Percentiles rank a stretch among this genome's conserved stretches.
phyloP scores from a whole-genome alignment of 1,284 basidiomycete species.

The Leccinum subatratum region DNA sequence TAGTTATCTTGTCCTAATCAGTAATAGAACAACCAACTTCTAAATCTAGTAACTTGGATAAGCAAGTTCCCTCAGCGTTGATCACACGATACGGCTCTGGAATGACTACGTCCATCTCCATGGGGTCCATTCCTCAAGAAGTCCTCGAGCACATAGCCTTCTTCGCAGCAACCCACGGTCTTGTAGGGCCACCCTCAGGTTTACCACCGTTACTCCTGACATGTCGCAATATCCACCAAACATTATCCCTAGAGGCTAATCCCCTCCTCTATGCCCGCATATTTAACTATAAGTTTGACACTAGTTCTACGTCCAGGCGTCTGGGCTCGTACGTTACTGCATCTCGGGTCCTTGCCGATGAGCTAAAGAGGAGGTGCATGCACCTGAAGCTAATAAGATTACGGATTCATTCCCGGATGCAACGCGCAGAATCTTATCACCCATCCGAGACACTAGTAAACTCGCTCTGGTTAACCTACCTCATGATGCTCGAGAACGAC shows the following conservation, averaged over 20 bases:
- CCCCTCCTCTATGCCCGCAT: conserved; percentile 66
- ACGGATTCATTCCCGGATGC: conserved; percentile 36
- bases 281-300: conserved; percentile 67
- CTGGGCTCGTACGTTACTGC: conserved; percentile 42
- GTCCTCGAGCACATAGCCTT: conserved; percentile 68
- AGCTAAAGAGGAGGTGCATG: conserved; percentile 54
- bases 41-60: conserved; percentile 12
- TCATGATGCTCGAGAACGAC: conserved; percentile 78
- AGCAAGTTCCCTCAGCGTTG: not conserved
- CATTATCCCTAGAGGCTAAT: conserved; percentile 46
- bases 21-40: not conserved
- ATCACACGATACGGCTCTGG: not conserved
- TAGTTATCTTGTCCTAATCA: not conserved
- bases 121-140: conserved; percentile 54
- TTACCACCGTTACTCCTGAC: conserved; percentile 53
- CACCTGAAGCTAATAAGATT: conserved; percentile 50
- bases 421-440: conserved; percentile 25
- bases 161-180: conserved; percentile 43
- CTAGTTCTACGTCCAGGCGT: conserved; percentile 50
- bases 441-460: conserved; percentile 32
- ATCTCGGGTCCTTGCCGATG: conserved; percentile 46
- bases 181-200: conserved; percentile 51
- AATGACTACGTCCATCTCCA: conserved; percentile 19
- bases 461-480: conserved; percentile 63
- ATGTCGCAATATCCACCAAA: conserved; percentile 48